Evolutionary conservation across 768 basidiomycete genomes (phyloP).

Genomic region (Steccherinum ochraceum): DNA sequence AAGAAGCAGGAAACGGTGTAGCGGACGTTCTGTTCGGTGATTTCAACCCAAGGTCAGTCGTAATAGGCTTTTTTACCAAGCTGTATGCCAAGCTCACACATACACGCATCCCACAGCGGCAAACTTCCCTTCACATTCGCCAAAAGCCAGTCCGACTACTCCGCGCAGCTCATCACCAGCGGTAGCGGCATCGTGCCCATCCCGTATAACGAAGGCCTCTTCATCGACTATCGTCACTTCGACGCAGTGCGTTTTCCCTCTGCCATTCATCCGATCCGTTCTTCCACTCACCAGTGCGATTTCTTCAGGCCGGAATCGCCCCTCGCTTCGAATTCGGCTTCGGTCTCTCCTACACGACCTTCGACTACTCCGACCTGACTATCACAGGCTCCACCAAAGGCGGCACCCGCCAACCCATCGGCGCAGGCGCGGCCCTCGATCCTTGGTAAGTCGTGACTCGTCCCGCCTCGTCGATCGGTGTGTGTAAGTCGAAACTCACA

Average conservation of each 20-base stretch:
- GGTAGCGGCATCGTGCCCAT: slow-evolving; percentile 34
- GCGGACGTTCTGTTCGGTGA: slow-evolving; percentile 44
- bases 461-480: neutral
- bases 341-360: slow-evolving; percentile 70
- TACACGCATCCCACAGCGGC: too few relatives aligned
- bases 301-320: slow-evolving; percentile 28
- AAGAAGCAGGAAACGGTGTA: slow-evolving; percentile 42
- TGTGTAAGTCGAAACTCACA: neutral
- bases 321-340: slow-evolving; percentile 66
- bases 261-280: neutral
- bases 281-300: neutral
- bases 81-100: too few relatives aligned
- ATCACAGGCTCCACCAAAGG: slow-evolving; percentile 26
- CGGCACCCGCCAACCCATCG: slow-evolving; percentile 34
- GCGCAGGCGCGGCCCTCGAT: slow-evolving; percentile 45
- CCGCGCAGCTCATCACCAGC: slow-evolving; percentile 37
- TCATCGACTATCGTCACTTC: slow-evolving; percentile 55
- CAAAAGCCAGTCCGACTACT: slow-evolving; percentile 43
- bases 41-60: slow-evolving; percentile 40
- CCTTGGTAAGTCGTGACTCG: slow-evolving; percentile 31
- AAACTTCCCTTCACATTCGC: slow-evolving; percentile 47
- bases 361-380: slow-evolving; percentile 48
- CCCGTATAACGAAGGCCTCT: slow-evolving; percentile 51
- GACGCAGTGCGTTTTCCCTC: slow-evolving; percentile 26
- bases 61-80: too few relatives aligned